These are phyloP conservation scores for Powellomyces hirtus DNA, from an alignment of 192 early-diverging fungal genomes.

Conservation along the genomic window DNA sequence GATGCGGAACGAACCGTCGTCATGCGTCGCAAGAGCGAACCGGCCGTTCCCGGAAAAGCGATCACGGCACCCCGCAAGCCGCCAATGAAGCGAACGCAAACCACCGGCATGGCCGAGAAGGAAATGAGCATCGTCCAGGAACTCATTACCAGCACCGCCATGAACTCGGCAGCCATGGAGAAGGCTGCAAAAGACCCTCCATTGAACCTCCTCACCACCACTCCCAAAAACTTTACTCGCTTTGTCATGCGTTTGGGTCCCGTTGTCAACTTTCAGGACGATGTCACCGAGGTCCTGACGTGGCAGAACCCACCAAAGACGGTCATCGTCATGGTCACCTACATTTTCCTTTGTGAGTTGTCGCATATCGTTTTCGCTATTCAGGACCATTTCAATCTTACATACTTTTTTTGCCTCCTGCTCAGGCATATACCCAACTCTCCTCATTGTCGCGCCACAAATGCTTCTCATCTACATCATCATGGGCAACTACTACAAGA, in stretches of 20 bases:
- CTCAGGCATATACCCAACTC: conserved; percentile 57
- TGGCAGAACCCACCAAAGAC: conserved; percentile 73
- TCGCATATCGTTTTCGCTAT: background rate
- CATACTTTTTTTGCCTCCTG: background rate
- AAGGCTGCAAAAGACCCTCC: conserved; percentile 48
- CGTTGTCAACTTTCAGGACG: conserved; percentile 64
- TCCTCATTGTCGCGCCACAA: conserved; percentile 54
- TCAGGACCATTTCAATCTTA: background rate
- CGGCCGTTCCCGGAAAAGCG: conserved; percentile 9
- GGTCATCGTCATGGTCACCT: conserved; percentile 32
- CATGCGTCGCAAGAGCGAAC: conserved; percentile 6
- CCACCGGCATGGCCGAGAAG: background rate
- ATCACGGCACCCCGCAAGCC: conserved; percentile 16
- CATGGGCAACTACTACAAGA: conserved; percentile 52
- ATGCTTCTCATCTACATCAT: conserved; percentile 50
- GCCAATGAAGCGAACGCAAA: conserved; percentile 17
- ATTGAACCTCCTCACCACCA: conserved; percentile 64
- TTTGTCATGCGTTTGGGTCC: conserved; percentile 66
- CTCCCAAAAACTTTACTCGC: conserved; percentile 64
- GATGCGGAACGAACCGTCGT: background rate
- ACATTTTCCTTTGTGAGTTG: conserved; percentile 45
- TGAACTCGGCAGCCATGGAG: conserved; percentile 35
- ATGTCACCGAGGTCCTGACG: conserved; percentile 56
- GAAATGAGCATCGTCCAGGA: conserved; percentile 34
- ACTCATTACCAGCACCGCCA: conserved; percentile 46